These are phyloP conservation scores for Yamadazyma phyllophila DNA, from an alignment of 805 yeast genomes.

Conservation along the genomic window DNA sequence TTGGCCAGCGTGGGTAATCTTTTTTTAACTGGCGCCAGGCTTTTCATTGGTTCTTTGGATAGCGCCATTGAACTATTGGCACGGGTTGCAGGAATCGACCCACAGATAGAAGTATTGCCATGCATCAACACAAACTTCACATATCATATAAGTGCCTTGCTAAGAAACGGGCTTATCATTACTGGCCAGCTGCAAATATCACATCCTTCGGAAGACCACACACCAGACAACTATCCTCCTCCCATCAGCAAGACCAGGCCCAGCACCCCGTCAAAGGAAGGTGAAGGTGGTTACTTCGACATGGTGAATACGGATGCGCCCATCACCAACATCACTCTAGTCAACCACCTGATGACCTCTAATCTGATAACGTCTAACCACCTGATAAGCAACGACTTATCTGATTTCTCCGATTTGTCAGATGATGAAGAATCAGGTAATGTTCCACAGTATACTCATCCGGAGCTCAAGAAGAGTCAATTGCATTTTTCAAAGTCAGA, in stretches of 20 bases:
- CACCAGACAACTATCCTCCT: slow-evolving; percentile 22
- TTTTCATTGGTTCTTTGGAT: slow-evolving; percentile 81
- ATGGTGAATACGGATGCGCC: neutral
- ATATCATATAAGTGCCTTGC: slow-evolving; percentile 77
- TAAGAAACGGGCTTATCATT: slow-evolving; percentile 66
- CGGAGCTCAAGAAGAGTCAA: slow-evolving; percentile 72
- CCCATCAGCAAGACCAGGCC: slow-evolving; percentile 25
- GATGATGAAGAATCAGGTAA: slow-evolving; percentile 54
- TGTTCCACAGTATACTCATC: slow-evolving; percentile 71
- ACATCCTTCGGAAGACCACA: slow-evolving; percentile 57
- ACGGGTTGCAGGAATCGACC: slow-evolving; percentile 59
- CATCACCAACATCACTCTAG: slow-evolving; percentile 1
- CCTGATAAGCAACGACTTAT: neutral
- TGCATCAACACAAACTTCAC: slow-evolving; percentile 83
- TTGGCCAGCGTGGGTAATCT: slow-evolving; percentile 84
- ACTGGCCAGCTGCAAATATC: slow-evolving; percentile 94
- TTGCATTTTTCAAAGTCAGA: slow-evolving; percentile 64
- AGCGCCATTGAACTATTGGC: slow-evolving; percentile 75
- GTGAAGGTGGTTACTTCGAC: slow-evolving; percentile 7
- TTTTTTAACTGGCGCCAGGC: slow-evolving; percentile 75
- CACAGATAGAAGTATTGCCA: slow-evolving; percentile 60
- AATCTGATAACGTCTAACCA: too few relatives aligned
- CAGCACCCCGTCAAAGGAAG: slow-evolving; percentile 18
- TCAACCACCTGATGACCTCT: slow-evolving; percentile 8
- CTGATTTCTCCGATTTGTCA: slow-evolving; percentile 20